Percentiles rank a stretch among this genome's conserved stretches.
Conservation (phyloP, 2,329 filamentous ascomycete species). For the Talaromyces sp. region DNA sequence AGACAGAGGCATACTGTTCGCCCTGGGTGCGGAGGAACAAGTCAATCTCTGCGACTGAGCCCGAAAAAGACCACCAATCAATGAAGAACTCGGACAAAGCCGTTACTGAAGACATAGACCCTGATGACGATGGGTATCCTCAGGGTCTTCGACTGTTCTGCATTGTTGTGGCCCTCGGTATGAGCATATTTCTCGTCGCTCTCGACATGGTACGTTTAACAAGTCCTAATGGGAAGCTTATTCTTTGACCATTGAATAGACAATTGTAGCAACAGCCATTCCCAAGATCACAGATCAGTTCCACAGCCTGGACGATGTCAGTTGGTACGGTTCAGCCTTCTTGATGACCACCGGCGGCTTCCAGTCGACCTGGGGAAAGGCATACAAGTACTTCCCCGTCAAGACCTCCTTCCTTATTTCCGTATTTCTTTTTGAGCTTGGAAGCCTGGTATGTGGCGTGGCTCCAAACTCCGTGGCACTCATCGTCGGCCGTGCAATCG, state of each 20-base stretch:
- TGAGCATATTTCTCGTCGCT: constrained; percentile 40
- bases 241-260: not conserved
- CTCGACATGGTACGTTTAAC: constrained; percentile 25
- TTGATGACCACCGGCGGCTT: constrained; percentile 39
- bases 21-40: not conserved
- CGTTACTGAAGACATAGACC: not conserved
- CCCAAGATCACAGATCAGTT: constrained; percentile 34
- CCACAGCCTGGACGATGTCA: constrained; percentile 35
- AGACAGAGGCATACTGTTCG: not conserved
- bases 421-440: constrained; percentile 45
- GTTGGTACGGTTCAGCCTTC: constrained; percentile 40
- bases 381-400: constrained; percentile 46
- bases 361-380: constrained; percentile 38
- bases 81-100: not conserved
- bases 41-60: not conserved
- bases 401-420: constrained; percentile 43
- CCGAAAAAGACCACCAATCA: not conserved
- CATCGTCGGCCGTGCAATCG: constrained; percentile 33
- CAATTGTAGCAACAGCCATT: constrained; percentile 25
- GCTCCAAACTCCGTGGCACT: constrained; percentile 29
- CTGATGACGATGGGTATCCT: not conserved
- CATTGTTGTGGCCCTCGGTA: constrained; percentile 35
- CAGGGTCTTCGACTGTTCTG: not conserved
- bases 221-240: not conserved
- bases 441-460: constrained; percentile 42